A percentile compares a stretch with the other conserved stretches of the same genome.
Evolutionary conservation across 176 grass and related monocot species (phyloP).

Genomic region (Oryza meridionalis): DNA sequence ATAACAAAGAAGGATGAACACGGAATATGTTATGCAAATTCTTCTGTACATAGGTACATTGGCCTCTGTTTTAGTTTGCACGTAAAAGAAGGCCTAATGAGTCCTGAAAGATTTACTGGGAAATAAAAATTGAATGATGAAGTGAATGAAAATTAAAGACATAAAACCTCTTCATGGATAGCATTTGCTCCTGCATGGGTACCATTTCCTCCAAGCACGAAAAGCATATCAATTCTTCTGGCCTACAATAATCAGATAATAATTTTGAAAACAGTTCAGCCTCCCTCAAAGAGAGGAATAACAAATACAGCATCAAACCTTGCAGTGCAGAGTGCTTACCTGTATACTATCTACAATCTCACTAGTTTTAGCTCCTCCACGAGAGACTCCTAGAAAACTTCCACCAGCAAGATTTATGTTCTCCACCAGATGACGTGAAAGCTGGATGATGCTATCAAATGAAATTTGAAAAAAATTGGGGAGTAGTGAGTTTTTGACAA

Average conservation of each 20-base stretch:
- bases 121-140: not conserved
- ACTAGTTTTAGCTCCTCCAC: constrained; percentile 80
- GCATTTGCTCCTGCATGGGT: constrained; percentile 93
- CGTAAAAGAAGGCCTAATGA: not conserved
- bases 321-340: constrained; percentile 49
- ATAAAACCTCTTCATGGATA: constrained; percentile 88
- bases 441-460: constrained; percentile 51
- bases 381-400: constrained; percentile 91
- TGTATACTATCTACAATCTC: constrained; percentile 95
- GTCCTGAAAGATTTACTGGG: too few relatives aligned
- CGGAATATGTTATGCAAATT: not conserved
- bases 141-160: not conserved
- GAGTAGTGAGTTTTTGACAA: not conserved
- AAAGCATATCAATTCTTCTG: constrained; percentile 90
- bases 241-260: constrained; percentile 41
- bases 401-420: constrained; percentile 97
- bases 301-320: not conserved
- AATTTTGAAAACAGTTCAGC: not conserved
- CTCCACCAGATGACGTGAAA: constrained; percentile 84
- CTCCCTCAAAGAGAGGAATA: not conserved
- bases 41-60: not conserved
- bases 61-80: not conserved
- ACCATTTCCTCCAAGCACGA: constrained; percentile 96
- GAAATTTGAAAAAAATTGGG: not conserved
- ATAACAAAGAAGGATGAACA: not conserved